Percentiles rank a stretch among this genome's conserved stretches.
Conservation (phyloP, 2,329 filamentous ascomycete genomes). For the Endoconidiophora polonica region DNA sequence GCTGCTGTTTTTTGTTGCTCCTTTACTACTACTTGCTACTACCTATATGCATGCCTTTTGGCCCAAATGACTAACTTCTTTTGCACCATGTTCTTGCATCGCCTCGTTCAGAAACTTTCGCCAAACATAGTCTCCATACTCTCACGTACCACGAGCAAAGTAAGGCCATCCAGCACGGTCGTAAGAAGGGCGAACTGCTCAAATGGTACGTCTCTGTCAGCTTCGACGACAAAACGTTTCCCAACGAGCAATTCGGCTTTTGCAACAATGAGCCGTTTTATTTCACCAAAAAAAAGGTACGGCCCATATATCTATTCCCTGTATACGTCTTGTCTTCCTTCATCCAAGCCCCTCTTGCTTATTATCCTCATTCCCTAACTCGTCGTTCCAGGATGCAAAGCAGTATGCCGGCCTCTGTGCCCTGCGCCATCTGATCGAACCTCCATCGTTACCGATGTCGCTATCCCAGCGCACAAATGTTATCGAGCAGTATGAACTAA, state of each 20-base stretch:
- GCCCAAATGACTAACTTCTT: neutral
- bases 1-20: neutral
- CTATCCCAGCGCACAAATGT: too few relatives aligned
- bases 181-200: neutral
- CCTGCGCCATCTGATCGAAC: constrained; percentile 20
- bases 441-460: too few relatives aligned
- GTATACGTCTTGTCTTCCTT: neutral
- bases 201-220: constrained; percentile 1
- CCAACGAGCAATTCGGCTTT: constrained; percentile 21
- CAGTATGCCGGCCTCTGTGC: constrained; percentile 35
- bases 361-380: neutral
- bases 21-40: neutral
- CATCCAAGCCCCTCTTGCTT: neutral
- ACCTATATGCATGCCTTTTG: neutral
- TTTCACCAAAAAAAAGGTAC: constrained; percentile 32
- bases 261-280: constrained; percentile 18
- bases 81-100: neutral
- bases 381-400: constrained; percentile 26
- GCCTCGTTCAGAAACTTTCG: neutral
- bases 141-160: neutral
- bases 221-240: constrained; percentile 14
- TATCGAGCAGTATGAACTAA: too few relatives aligned
- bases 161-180: neutral
- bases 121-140: neutral
- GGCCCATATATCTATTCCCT: neutral